Base-by-base conservation (phyloP, 805 yeast genomes). In the Ogataea dorogensis region DNA sequence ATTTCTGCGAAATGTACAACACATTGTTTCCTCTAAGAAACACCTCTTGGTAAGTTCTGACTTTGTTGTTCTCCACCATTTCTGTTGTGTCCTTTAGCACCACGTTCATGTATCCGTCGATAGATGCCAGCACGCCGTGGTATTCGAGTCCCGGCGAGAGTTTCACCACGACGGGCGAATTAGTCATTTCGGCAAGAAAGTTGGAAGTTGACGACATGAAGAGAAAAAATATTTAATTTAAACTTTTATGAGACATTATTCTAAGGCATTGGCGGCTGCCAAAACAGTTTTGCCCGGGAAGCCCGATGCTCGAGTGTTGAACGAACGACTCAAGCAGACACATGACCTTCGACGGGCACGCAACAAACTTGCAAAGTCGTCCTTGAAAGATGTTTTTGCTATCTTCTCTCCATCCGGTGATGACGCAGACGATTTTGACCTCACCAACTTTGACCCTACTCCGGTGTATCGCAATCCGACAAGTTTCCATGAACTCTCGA, bases 91-190 rank as follows among this genome's bases (percentile, higher is more conserved):
- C 73, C 37, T 84, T 87, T 46, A 93, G 70, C 2, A 91, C 95
- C 31, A 93, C 82, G 63, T 93, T 93, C 96, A 93, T 88, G 67
- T 81, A 93, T 7, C 98, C 98, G 58, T 93, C 98, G 40, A 93
- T 89, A 25, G 96, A 86, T 50, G 86, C 36, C 10, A 50, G 53
- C 47, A 52, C 63, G 46, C 91, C 94, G 29, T 70, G 75, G 62
- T 87, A 93, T 42, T 86, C 86, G 43, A 89, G 79, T 10, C 96
- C 98, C 22, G 93, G 85, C 56, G 82, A 77, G 36, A 89, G 74
- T 59, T 85, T 87, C 18, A 93, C 96, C 24, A 81, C 65, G 15
- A 93, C 97, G 12, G 75, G 66, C 33, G 81, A 73, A 30, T 96
- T 95, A 17, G 84, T 80, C 40, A 93, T 81, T 31, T 79, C 81